phyloP scores from a whole-genome alignment of 2,329 filamentous ascomycete species.

The Aspergillus pseudoglaucus region DNA sequence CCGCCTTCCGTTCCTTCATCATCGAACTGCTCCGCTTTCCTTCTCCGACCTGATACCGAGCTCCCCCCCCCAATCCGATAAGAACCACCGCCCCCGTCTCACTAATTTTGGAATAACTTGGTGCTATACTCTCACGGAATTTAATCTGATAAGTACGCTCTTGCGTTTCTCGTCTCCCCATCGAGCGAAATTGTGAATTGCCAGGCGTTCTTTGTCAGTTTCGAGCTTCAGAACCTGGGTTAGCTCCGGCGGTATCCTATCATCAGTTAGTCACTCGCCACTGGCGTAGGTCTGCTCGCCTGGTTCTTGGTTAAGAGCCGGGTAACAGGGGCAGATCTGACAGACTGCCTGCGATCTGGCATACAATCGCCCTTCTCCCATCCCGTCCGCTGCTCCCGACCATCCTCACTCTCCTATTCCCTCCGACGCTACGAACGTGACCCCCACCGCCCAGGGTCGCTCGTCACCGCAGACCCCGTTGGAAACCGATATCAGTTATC shows the following conservation, averaged over 20 bases:
- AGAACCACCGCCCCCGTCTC: not conserved
- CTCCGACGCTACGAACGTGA: slow-evolving; percentile 42
- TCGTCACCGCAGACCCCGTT: slow-evolving; percentile 14
- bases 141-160: not conserved
- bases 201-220: slow-evolving; percentile 1
- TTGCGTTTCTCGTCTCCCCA: slow-evolving; percentile 6
- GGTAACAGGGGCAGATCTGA: slow-evolving; percentile 35
- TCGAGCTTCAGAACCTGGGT: slow-evolving; percentile 11
- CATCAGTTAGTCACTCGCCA: slow-evolving; percentile 18
- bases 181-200: not conserved
- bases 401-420: slow-evolving; percentile 54
- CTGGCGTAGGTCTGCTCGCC: slow-evolving; percentile 36
- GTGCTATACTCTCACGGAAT: not conserved
- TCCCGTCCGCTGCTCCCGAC: slow-evolving; percentile 60
- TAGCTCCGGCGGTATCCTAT: slow-evolving; percentile 17
- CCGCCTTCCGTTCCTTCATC: not conserved
- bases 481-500: slow-evolving; percentile 6
- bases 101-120: not conserved
- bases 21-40: not conserved
- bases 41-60: not conserved
- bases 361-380: slow-evolving; percentile 56
- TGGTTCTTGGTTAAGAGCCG: slow-evolving; percentile 39
- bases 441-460: slow-evolving; percentile 30
- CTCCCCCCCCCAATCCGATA: not conserved
- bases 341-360: slow-evolving; percentile 62